phyloP scores from a whole-genome alignment of 2,329 filamentous ascomycete genomes.

The Ambrosiella beaveri region DNA sequence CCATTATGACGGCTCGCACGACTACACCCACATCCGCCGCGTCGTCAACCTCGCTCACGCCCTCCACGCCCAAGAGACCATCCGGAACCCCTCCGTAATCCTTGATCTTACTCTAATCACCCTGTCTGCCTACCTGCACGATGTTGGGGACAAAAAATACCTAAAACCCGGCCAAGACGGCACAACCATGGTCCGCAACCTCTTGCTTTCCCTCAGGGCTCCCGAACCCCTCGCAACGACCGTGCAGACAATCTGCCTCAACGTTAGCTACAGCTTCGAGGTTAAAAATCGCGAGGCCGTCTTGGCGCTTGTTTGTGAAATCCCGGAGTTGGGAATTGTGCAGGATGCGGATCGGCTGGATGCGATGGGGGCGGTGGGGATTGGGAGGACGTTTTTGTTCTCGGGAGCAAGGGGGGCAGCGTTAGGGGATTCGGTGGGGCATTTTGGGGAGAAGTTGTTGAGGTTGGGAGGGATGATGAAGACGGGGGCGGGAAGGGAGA shows the following conservation, averaged over 20 bases:
- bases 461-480: constrained; percentile 48
- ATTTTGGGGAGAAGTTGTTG: constrained; percentile 63
- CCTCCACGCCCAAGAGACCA: constrained; percentile 37
- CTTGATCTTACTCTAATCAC: constrained; percentile 31
- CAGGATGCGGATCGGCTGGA: constrained; percentile 91
- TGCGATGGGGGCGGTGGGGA: constrained; percentile 71
- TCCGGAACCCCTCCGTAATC: constrained; percentile 13
- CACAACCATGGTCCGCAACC: constrained; percentile 34
- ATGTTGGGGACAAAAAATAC: constrained; percentile 80
- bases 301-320: constrained; percentile 37
- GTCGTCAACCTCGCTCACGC: constrained; percentile 56
- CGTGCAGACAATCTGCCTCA: constrained; percentile 55
- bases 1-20: constrained; percentile 70
- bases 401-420: constrained; percentile 45
- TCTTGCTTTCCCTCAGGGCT: constrained; percentile 41
- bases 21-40: constrained; percentile 68
- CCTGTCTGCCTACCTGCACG: constrained; percentile 64
- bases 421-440: constrained; percentile 49
- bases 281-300: constrained; percentile 44
- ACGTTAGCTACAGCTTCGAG: constrained; percentile 67
- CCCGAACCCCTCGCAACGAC: constrained; percentile 39
- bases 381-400: constrained; percentile 49
- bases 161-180: constrained; percentile 37
- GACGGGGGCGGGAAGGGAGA: constrained; percentile 34
- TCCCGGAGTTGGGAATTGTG: constrained; percentile 44